These are phyloP conservation scores for Withania somnifera DNA, from an alignment of 305 asterid genomes.

Conservation along the genomic window DNA sequence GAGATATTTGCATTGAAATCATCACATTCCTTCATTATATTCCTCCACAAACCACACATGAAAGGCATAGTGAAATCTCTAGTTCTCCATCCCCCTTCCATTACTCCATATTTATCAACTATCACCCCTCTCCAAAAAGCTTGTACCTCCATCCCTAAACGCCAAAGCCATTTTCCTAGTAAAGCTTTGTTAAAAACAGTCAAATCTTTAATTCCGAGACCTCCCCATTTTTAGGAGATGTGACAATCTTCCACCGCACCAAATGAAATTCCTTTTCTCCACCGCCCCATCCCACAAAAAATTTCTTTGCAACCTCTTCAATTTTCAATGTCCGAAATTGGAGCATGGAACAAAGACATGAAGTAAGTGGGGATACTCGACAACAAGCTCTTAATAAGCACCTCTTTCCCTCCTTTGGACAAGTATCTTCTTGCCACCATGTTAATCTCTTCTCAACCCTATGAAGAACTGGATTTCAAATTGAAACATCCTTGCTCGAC, in stretches of 20 bases:
- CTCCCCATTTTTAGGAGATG: not conserved
- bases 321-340: not conserved
- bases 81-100: not conserved
- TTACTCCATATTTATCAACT: not conserved
- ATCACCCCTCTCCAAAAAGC: not conserved
- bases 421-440: not conserved
- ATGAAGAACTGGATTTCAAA: not conserved
- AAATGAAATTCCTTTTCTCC: not conserved
- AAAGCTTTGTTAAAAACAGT: not conserved
- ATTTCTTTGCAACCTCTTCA: not conserved
- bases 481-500: not conserved
- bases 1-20: not conserved
- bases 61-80: not conserved
- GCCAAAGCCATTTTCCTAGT: not conserved
- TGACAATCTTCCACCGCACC: not conserved
- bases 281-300: not conserved
- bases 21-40: not conserved
- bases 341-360: not conserved
- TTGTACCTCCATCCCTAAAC: not conserved
- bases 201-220: not conserved
- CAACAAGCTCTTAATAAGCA: not conserved
- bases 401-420: not conserved
- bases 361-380: not conserved
- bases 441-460: not conserved
- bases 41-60: not conserved